Conservation (phyloP, 2,329 filamentous ascomycete species). For the Aspergillus amoenus region DNA sequence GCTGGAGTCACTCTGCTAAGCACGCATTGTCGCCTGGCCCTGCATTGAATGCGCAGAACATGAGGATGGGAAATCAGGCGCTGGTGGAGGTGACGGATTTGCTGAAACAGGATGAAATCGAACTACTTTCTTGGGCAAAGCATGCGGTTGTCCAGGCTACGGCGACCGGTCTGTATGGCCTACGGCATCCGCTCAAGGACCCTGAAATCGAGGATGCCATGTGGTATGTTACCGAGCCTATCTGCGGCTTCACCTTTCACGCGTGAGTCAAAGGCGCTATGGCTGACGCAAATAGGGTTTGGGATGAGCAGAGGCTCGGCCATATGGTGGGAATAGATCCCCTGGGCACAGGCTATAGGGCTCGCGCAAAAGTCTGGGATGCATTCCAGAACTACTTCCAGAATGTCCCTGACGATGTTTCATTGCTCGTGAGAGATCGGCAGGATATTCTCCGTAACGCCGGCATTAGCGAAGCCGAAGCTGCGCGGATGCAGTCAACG, state of each 20-base stretch:
- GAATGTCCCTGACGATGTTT: neutral
- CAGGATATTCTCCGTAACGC: neutral
- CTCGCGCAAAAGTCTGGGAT: neutral
- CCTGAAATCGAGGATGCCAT: neutral
- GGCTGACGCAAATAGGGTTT: neutral
- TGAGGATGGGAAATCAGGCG: neutral
- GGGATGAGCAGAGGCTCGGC: neutral
- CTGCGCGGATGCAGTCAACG: neutral
- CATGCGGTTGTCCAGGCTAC: neutral
- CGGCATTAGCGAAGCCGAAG: neutral
- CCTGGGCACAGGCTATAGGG: neutral
- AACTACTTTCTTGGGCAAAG: neutral
- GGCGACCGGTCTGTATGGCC: neutral
- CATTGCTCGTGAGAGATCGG: neutral
- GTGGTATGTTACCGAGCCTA: neutral
- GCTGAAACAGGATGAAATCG: neutral
- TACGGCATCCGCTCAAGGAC: neutral
- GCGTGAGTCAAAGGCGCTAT: neutral
- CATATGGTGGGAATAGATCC: neutral
- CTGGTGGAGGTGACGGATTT: neutral
- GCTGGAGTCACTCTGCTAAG: neutral
- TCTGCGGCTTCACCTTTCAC: neutral
- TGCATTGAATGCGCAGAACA: neutral
- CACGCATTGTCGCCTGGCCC: neutral
- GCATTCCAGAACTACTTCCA: neutral